Base-by-base conservation (phyloP, 805 yeast genomes). In the Grigorovia yakushimaensis region DNA sequence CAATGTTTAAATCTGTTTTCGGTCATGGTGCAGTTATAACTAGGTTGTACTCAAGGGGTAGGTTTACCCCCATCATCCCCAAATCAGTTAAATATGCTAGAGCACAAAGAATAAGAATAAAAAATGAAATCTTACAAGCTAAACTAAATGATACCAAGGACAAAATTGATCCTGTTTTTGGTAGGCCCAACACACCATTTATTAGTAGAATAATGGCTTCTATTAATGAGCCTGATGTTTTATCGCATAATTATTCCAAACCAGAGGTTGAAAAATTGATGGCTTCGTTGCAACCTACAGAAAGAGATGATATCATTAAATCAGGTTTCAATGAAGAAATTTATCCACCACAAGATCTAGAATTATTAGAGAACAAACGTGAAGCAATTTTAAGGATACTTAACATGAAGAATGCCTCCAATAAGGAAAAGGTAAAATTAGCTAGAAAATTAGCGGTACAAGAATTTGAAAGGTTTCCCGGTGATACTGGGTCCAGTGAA, bases 401-500 rank as follows among this genome's bases (percentile, higher is more conserved):
- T 46, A 77, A 78, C 57, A 74, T 87, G 68, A 81, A 76, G 65
- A 89, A 89, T 66, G 74, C 93, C 22, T 73, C 74, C 54, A 73
- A 74, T 45, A 61, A 66, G 18, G 88, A 85, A 52, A 71, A 72
- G 48, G 70, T 74, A 57, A 77, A 78, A 53, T 62, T 77, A 54
- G 84, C 87, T 24, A 70, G 78, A 2, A 67, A 68, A 42, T 64
- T 83, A 42, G 96, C 97, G 1, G 73, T 79, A 44, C 68, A 76
- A 55, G 97, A 91, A 68, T 89, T 91, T 65, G 81, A 79, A 56
- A 74, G 95, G 58, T 73, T 76, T 53, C 88, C 81, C 42, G 96
- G 95, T 46, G 98, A 93, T 64, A 86, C 96, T 1, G 97, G 95
- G 2, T 86, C 96, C 1, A 80, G 95, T 46, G 98, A 91, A 68